Evolutionary conservation across 1,284 basidiomycete genomes (phyloP).

Genomic region (Thelephora terrestris): DNA sequence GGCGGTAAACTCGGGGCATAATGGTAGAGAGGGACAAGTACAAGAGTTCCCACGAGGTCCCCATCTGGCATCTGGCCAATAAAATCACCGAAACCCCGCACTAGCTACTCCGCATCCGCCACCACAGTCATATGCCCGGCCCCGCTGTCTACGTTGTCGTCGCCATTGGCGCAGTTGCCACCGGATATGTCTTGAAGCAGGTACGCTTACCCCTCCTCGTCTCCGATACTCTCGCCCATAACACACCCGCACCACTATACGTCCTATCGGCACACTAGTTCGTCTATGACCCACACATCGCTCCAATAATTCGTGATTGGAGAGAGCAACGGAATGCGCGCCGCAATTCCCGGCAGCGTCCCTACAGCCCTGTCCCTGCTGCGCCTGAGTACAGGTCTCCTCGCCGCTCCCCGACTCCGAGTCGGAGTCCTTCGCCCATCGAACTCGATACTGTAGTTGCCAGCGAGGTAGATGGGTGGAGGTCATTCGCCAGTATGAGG

Average conservation of each 20-base stretch:
- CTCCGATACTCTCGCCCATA: background rate
- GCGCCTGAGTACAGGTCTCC: conserved; percentile 12
- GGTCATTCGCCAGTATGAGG: conserved; percentile 11
- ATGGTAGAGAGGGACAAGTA: background rate
- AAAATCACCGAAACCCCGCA: background rate
- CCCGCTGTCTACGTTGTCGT: conserved; percentile 24
- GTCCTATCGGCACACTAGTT: too few relatives aligned
- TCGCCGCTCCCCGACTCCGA: conserved; percentile 4
- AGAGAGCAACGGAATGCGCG: conserved; percentile 35
- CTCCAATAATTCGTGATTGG: conserved; percentile 44
- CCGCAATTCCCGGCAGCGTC: conserved; percentile 18
- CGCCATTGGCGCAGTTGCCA: conserved; percentile 18
- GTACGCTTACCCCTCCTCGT: conserved; percentile 12
- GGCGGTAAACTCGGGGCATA: conserved; percentile 20
- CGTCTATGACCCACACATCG: conserved; percentile 55
- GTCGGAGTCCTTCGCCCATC: conserved; percentile 8
- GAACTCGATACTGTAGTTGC: conserved; percentile 43
- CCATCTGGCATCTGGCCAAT: background rate
- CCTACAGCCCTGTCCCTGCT: conserved; percentile 13
- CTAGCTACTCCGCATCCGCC: background rate
- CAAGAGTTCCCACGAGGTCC: background rate
- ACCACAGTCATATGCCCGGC: conserved; percentile 19
- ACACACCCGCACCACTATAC: background rate
- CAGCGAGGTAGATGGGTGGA: conserved; percentile 45
- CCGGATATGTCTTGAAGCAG: conserved; percentile 22